A percentile compares a stretch with the other conserved stretches of the same genome.
Evolutionary conservation across 2,329 filamentous ascomycete species (phyloP).

Genomic region (Leptographium lundbergii): DNA sequence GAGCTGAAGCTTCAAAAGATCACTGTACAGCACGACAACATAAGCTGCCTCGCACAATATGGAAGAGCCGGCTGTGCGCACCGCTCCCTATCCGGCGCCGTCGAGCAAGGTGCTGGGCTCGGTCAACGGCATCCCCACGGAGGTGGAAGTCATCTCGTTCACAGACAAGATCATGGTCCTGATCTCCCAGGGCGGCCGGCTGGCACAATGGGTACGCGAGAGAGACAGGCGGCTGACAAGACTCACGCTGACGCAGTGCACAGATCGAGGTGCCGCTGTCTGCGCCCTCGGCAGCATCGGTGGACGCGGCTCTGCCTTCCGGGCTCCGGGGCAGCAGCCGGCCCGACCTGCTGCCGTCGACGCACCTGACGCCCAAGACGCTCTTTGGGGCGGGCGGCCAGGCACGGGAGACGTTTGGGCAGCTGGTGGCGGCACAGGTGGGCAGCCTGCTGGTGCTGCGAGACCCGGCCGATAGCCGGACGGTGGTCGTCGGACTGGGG

Average conservation of each 20-base stretch:
- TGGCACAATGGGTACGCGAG: slow-evolving; percentile 76
- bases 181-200: slow-evolving; percentile 68
- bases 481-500: slow-evolving; percentile 49
- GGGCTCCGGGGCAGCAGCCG: slow-evolving; percentile 16
- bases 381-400: slow-evolving; percentile 72
- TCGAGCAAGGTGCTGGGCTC: slow-evolving; percentile 46
- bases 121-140: slow-evolving; percentile 58
- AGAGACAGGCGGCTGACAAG: too few species aligned
- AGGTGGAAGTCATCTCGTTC: slow-evolving; percentile 62
- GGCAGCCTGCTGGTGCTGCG: slow-evolving; percentile 65
- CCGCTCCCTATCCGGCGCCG: slow-evolving; percentile 39
- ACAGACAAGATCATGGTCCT: slow-evolving; percentile 86
- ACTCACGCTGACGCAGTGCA: neutral
- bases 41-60: neutral
- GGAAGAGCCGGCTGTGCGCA: slow-evolving; percentile 18
- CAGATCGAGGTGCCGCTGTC: slow-evolving; percentile 70
- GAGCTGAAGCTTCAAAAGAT: too few species aligned
- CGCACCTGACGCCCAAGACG: slow-evolving; percentile 75
- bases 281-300: slow-evolving; percentile 48
- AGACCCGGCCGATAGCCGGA: slow-evolving; percentile 50
- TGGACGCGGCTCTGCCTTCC: slow-evolving; percentile 45
- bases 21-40: neutral
- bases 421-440: slow-evolving; percentile 81
- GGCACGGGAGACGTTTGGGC: slow-evolving; percentile 70
- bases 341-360: slow-evolving; percentile 50